These are phyloP conservation scores for Saccharomyces uvarum DNA, from an alignment of 1,139 yeast species.

Conservation along the genomic window DNA sequence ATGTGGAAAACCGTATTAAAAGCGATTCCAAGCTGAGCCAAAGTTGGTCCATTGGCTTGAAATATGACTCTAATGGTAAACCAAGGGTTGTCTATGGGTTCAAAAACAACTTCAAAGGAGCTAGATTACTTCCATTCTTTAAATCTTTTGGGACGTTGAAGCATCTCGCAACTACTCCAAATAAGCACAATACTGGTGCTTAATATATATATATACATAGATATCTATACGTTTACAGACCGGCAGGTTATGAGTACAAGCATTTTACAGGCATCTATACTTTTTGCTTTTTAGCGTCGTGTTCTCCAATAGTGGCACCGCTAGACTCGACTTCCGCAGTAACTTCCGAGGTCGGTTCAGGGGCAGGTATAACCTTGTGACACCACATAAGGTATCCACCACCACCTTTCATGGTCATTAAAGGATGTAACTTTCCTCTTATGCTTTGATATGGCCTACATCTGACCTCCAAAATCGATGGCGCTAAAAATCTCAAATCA, in stretches of 20 bases:
- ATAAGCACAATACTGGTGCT: not conserved
- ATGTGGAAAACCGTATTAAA: conserved; percentile 12
- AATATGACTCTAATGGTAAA: conserved; percentile 31
- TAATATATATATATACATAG: not conserved
- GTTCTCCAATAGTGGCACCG: conserved; percentile 1
- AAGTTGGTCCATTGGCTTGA: conserved; percentile 27
- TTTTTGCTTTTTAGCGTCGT: conserved; percentile 7
- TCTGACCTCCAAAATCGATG: conserved; percentile 72
- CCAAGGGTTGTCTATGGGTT: conserved; percentile 34
- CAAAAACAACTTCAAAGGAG: conserved; percentile 4
- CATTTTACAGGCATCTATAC: not conserved
- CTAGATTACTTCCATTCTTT: not conserved
- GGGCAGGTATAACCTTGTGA: conserved; percentile 68
- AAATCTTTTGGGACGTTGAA: not conserved
- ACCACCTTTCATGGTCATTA: conserved; percentile 87
- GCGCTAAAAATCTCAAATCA: conserved; percentile 71
- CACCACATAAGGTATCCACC: conserved; percentile 87
- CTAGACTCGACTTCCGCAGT: conserved; percentile 5
- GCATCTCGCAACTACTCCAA: not conserved
- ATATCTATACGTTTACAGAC: not conserved
- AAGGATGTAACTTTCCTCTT: conserved; percentile 89
- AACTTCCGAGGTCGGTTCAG: conserved; percentile 35
- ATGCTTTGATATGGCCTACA: conserved; percentile 87
- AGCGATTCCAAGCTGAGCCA: conserved; percentile 1
- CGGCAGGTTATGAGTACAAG: not conserved